These are phyloP conservation scores for Eucalyptus marginata DNA, from an alignment of 345 rosid species.

Conservation along the genomic window DNA sequence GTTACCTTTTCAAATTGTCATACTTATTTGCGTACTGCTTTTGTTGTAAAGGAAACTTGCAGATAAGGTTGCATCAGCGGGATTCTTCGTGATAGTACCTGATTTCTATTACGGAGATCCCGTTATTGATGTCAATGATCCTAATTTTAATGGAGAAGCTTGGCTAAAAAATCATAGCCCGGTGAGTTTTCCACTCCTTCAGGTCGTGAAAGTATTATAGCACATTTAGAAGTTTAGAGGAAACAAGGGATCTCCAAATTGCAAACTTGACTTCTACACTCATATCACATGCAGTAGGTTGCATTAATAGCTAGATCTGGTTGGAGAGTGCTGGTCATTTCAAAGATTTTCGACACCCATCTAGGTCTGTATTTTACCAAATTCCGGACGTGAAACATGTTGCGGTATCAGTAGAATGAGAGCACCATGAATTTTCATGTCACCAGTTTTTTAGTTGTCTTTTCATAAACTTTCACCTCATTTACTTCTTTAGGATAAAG, in stretches of 20 bases:
- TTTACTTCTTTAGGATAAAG: slow-evolving; percentile 18
- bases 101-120: slow-evolving; percentile 6
- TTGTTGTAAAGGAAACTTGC: slow-evolving; percentile 16
- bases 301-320: neutral
- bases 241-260: neutral
- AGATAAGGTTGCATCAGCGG: slow-evolving; percentile 19
- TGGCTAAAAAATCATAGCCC: slow-evolving; percentile 1
- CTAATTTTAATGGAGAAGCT: neutral
- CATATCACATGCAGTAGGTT: neutral
- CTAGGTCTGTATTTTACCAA: neutral
- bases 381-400: neutral
- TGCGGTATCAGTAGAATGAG: neutral
- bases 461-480: neutral
- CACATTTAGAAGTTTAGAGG: neutral
- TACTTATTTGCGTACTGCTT: neutral
- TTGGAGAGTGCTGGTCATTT: neutral
- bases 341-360: neutral
- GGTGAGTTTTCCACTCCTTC: neutral
- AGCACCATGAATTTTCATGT: neutral
- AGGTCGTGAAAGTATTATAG: neutral
- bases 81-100: slow-evolving; percentile 13
- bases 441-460: neutral
- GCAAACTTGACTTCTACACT: neutral
- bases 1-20: neutral
- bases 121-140: neutral